phyloP scores from a whole-genome alignment of 495 filamentous ascomycete genomes.

The Gamarada debralockiae region DNA sequence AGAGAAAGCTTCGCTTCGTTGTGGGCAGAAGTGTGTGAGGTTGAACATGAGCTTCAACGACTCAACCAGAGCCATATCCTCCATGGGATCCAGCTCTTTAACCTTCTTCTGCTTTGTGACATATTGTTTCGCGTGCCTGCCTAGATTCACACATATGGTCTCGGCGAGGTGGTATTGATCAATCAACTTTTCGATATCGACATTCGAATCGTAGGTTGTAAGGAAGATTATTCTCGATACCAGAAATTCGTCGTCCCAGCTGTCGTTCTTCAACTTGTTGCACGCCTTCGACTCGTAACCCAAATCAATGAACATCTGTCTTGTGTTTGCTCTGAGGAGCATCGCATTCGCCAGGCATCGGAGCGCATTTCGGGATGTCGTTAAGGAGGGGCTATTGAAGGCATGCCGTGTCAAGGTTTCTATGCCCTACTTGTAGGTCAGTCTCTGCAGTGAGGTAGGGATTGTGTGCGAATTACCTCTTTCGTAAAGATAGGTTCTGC shows the following conservation, averaged over 20 bases:
- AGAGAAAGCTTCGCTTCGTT: conserved; percentile 55
- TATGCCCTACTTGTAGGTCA: conserved; percentile 60
- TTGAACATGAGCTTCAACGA: conserved; percentile 90
- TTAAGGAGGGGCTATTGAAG: conserved; percentile 54
- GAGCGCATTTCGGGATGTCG: conserved; percentile 71
- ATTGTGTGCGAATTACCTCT: conserved; percentile 44
- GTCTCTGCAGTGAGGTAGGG: neutral
- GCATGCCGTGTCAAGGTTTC: conserved; percentile 66
- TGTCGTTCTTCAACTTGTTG: conserved; percentile 69
- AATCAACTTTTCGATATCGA: conserved; percentile 66
- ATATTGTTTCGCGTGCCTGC: conserved; percentile 61
- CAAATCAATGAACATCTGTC: conserved; percentile 80
- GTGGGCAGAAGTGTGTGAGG: conserved; percentile 66
- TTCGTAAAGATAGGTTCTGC: conserved; percentile 79
- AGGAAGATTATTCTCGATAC: conserved; percentile 79
- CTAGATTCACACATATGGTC: conserved; percentile 63
- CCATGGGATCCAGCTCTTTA: conserved; percentile 53
- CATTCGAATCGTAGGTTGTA: conserved; percentile 74
- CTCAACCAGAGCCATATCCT: conserved; percentile 76
- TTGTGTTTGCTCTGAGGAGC: conserved; percentile 62
- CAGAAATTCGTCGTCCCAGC: conserved; percentile 84
- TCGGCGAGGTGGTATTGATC: conserved; percentile 66
- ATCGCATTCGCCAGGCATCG: conserved; percentile 86
- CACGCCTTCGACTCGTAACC: conserved; percentile 69
- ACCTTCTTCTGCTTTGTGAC: conserved; percentile 21